Evolutionary conservation across 2,329 filamentous ascomycete genomes (phyloP).

Genomic region (Cytospora mali): DNA sequence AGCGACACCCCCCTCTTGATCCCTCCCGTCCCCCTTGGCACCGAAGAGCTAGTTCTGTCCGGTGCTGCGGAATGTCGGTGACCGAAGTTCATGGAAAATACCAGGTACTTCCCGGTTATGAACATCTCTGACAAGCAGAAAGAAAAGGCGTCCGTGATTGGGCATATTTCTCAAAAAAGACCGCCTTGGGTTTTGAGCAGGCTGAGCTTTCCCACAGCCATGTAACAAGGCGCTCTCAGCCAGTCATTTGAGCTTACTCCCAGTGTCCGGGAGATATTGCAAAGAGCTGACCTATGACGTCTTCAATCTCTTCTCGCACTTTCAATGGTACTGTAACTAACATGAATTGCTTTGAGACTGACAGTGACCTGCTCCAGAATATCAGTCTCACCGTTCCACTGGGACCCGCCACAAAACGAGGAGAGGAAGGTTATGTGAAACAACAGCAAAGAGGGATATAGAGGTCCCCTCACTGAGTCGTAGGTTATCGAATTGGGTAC

Average conservation of each 20-base stretch:
- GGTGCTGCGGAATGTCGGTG: conserved; percentile 45
- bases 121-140: conserved; percentile 25
- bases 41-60: conserved; percentile 36
- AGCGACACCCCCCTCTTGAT: conserved; percentile 32
- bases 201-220: conserved; percentile 14
- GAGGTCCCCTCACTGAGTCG: not conserved
- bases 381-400: conserved; percentile 17
- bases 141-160: conserved; percentile 12
- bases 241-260: conserved; percentile 4
- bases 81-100: conserved; percentile 47
- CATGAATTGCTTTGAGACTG: conserved; percentile 9
- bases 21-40: conserved; percentile 36
- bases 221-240: conserved; percentile 24
- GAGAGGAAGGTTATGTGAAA: conserved; percentile 19
- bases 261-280: conserved; percentile 7
- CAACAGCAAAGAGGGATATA: not conserved
- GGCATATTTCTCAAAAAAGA: conserved; percentile 6
- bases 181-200: conserved; percentile 7
- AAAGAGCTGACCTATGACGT: conserved; percentile 5
- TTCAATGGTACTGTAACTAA: conserved; percentile 5
- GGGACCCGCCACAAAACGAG: conserved; percentile 7
- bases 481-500: not conserved
- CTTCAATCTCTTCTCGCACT: not conserved
- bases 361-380: conserved; percentile 7
- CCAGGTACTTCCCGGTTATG: conserved; percentile 42